Evolutionary conservation across 169 alveolate genomes (phyloP), one percentile per base, ranked within the genome.

Genomic region (Blepharisma undulans): DNA sequence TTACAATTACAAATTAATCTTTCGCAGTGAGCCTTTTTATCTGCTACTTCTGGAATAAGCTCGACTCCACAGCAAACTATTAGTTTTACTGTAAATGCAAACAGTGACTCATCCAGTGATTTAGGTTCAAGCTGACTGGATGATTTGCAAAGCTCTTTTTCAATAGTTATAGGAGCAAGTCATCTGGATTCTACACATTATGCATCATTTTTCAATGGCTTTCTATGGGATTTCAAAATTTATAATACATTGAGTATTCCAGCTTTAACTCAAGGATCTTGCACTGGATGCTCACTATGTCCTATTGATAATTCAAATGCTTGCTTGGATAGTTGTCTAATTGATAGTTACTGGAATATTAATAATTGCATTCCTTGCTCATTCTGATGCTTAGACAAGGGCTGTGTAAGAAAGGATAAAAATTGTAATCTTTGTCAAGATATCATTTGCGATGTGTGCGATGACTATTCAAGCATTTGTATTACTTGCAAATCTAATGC

Each of bases 331-430:
- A 14, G 16, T 25, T 80, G 88, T 72, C 18, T 14, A 12, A 18
- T 12, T 27, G 25, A n/a, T 14, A 18, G 18, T 18, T 80, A 80
- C 74, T 18, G 14, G n/a, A 32, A 80, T 22, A 29, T n/a, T 25
- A 27, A 25, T 12, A 18, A 14, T 14, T 80, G 88, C 22, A 22
- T 27, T n/a, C 22, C 12, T 18, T 80, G 88, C 72, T 16, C n/a
- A 80, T 25, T 72, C 12, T 12, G 72, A n/a, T 80, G 88, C 74
- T 72, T 27, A 30, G 22, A 14, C 14, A 18, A 27, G 19, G 88
- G 88, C 88, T 80, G 88, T 80, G 88, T 80, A 72, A 80, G 88
- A 80, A 32, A 80, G 16, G 88, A 80, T 22, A 80, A 25, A 14
- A 27, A 16, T 12, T 80, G 88, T 22, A 80, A 80, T 80, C 74